A percentile compares a stretch with the other conserved stretches of the same genome.
Evolutionary conservation across 164 flowering plant species (phyloP).

Genomic region (Amborella trichopoda): DNA sequence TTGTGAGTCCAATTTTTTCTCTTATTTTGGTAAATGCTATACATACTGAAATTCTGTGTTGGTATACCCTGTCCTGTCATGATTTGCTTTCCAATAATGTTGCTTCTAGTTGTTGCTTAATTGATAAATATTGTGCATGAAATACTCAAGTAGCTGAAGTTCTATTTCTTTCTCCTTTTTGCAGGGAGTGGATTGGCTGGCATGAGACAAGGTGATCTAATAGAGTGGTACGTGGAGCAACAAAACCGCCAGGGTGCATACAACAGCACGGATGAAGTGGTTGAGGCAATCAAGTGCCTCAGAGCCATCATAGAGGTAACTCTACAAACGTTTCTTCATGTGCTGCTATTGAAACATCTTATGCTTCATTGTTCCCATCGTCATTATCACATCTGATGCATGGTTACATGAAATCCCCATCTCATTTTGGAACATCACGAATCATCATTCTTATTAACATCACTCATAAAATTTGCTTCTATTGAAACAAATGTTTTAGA

Average conservation of each 20-base stretch:
- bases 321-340: neutral
- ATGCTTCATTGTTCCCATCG: neutral
- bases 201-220: conserved; percentile 86
- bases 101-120: no score
- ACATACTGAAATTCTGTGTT: no score
- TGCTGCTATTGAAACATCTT: neutral
- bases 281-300: conserved; percentile 38
- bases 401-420: neutral
- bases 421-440: neutral
- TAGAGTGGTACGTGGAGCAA: conserved; percentile 68
- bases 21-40: no score
- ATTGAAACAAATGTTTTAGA: no score
- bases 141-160: no score
- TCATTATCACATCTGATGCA: neutral
- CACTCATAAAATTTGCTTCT: no score
- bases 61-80: no score
- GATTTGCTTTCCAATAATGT: no score
- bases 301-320: conserved; percentile 87
- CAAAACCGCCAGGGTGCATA: conserved; percentile 64
- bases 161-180: conserved; percentile 4
- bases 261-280: conserved; percentile 56
- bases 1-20: no score
- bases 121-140: no score
- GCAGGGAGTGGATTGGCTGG: conserved; percentile 78
- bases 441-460: neutral